Conservation (phyloP, 2,329 filamentous ascomycete species). For the Xylariaceae sp. region DNA sequence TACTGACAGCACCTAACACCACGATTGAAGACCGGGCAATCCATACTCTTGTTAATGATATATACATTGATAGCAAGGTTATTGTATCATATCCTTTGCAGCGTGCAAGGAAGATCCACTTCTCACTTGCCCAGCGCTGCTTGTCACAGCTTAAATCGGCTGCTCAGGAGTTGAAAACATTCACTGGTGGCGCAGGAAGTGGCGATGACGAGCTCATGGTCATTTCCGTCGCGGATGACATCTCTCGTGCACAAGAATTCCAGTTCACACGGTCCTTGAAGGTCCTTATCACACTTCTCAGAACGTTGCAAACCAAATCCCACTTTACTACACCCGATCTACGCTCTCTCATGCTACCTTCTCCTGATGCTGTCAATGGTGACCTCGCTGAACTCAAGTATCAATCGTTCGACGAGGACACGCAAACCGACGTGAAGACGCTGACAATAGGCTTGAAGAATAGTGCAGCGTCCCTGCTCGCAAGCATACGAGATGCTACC, state of each 20-base stretch:
- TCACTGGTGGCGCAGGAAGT: constrained; percentile 38
- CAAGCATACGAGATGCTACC: constrained; percentile 62
- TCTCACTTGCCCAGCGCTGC: constrained; percentile 69
- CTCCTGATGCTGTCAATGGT: constrained; percentile 54
- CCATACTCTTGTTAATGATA: constrained; percentile 61
- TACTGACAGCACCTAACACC: constrained; percentile 62
- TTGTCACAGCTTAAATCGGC: constrained; percentile 64
- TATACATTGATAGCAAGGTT: constrained; percentile 62
- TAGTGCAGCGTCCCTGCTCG: constrained; percentile 65
- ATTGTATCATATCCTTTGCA: constrained; percentile 47
- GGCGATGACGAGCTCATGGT: constrained; percentile 52
- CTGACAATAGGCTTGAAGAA: constrained; percentile 67
- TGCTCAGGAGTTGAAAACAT: constrained; percentile 53
- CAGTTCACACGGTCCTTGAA: constrained; percentile 66
- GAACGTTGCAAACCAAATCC: constrained; percentile 58
- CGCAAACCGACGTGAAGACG: constrained; percentile 56
- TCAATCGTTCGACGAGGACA: constrained; percentile 64
- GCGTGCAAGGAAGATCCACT: constrained; percentile 56
- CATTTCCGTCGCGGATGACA: constrained; percentile 44
- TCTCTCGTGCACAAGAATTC: constrained; percentile 52
- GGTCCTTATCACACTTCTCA: constrained; percentile 64
- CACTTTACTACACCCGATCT: constrained; percentile 58
- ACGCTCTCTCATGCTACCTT: constrained; percentile 48
- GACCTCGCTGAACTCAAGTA: constrained; percentile 66
- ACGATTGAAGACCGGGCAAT: constrained; percentile 67